These are phyloP conservation scores for Juglanconis oblonga DNA, from an alignment of 2,329 filamentous ascomycete species.

Conservation along the genomic window DNA sequence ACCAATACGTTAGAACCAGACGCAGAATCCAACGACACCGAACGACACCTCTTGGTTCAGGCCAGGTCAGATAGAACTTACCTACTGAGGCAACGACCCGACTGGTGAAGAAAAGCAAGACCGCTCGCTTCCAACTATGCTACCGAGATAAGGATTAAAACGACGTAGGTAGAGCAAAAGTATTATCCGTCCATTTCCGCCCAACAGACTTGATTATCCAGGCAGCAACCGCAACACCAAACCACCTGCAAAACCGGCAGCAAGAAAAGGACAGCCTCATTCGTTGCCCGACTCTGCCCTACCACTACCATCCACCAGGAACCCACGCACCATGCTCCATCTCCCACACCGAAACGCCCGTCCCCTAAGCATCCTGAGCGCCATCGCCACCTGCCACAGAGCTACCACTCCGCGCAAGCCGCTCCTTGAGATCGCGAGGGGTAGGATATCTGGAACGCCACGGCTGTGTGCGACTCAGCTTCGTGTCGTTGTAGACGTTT, in stretches of 20 bases:
- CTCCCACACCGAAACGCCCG: constrained; percentile 8
- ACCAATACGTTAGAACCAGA: too few relatives aligned
- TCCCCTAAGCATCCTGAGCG: not conserved
- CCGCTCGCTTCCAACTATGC: not conserved
- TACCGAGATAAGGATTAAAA: not conserved
- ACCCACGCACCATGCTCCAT: not conserved
- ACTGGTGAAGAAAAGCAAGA: not conserved
- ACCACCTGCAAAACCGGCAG: not conserved
- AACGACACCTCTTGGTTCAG: not conserved
- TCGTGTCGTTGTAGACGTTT: constrained; percentile 9
- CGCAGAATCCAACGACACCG: too few relatives aligned
- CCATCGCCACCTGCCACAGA: not conserved
- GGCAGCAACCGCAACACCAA: not conserved
- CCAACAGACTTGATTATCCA: not conserved
- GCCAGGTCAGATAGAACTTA: not conserved
- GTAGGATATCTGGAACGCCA: constrained; percentile 19
- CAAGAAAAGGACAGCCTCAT: not conserved
- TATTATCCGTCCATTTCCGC: not conserved
- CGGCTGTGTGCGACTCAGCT: constrained; percentile 13
- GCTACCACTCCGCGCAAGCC: not conserved
- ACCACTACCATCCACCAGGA: not conserved
- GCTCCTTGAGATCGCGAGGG: constrained; percentile 15
- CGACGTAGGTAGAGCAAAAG: not conserved
- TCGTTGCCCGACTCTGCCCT: not conserved
- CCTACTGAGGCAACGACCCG: not conserved